Conservation (phyloP, 2,329 filamentous ascomycete species). For the Zasmidium citrigriseum region DNA sequence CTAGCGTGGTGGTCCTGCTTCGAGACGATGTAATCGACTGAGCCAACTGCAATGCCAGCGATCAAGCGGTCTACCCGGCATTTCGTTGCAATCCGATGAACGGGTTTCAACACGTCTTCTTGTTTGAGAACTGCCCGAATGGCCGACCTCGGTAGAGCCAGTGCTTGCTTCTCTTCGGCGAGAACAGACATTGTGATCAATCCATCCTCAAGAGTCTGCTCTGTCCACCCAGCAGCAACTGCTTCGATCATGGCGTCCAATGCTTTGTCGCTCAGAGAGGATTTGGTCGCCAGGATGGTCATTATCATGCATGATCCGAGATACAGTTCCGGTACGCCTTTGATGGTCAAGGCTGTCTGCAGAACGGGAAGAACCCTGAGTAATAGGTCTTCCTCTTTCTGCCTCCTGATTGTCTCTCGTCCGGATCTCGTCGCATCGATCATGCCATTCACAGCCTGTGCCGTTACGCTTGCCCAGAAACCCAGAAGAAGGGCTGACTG, state of each 20-base stretch:
- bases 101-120: conserved; percentile 58
- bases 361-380: conserved; percentile 69
- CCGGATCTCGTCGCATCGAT: conserved; percentile 77
- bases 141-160: conserved; percentile 68
- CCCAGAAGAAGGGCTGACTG: conserved; percentile 77
- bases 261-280: conserved; percentile 73
- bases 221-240: conserved; percentile 73
- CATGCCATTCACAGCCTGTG: conserved; percentile 81
- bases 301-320: conserved; percentile 91
- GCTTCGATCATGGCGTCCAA: conserved; percentile 91
- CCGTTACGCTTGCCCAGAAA: conserved; percentile 88
- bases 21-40: conserved; percentile 53
- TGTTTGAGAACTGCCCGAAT: conserved; percentile 69
- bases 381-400: conserved; percentile 77
- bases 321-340: conserved; percentile 74
- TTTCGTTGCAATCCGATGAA: conserved; percentile 64
- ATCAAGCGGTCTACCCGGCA: conserved; percentile 71
- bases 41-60: conserved; percentile 68
- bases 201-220: conserved; percentile 70
- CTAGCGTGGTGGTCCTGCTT: conserved; percentile 4
- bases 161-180: conserved; percentile 73
- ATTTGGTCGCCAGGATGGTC: conserved; percentile 81
- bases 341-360: conserved; percentile 74
- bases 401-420: conserved; percentile 70
- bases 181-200: conserved; percentile 80